Conservation (phyloP, 768 basidiomycete genomes). For the Boletus sensibilis region DNA sequence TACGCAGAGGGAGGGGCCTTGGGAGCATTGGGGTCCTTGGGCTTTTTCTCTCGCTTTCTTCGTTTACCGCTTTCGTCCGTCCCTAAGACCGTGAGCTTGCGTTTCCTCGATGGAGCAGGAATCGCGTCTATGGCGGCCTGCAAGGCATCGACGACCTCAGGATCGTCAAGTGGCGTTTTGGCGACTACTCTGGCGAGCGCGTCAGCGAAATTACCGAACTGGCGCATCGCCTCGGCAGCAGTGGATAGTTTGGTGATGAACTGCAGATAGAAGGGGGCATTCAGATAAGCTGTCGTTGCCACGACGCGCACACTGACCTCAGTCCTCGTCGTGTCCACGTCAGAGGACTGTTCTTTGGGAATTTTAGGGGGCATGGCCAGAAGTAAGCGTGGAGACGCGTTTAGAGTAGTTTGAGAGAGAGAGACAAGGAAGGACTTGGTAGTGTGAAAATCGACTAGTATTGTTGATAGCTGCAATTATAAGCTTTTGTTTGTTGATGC, state of each 20-base stretch:
- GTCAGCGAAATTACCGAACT: constrained; percentile 60
- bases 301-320: constrained; percentile 28
- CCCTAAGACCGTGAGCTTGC: constrained; percentile 40
- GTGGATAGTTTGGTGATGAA: constrained; percentile 52
- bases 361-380: constrained; percentile 27
- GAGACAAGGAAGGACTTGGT: constrained; percentile 40
- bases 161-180: constrained; percentile 35
- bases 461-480: constrained; percentile 41
- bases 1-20: constrained; percentile 93
- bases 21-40: constrained; percentile 88
- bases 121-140: constrained; percentile 33
- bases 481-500: constrained; percentile 41
- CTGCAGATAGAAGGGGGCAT: constrained; percentile 36
- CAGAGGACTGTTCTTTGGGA: constrained; percentile 25
- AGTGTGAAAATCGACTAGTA: constrained; percentile 39
- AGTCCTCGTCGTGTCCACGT: constrained; percentile 29
- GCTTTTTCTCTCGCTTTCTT: constrained; percentile 52
- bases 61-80: constrained; percentile 39
- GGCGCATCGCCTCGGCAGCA: constrained; percentile 63
- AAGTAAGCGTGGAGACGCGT: constrained; percentile 25
- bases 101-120: constrained; percentile 45
- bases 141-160: constrained; percentile 28
- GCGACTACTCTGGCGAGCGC: constrained; percentile 52
- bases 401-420: constrained; percentile 21
- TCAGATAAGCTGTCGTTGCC: constrained; percentile 17